These are phyloP conservation scores for Nematodospora anomalae DNA, from an alignment of 1,139 yeast genomes.

Conservation along the genomic window DNA sequence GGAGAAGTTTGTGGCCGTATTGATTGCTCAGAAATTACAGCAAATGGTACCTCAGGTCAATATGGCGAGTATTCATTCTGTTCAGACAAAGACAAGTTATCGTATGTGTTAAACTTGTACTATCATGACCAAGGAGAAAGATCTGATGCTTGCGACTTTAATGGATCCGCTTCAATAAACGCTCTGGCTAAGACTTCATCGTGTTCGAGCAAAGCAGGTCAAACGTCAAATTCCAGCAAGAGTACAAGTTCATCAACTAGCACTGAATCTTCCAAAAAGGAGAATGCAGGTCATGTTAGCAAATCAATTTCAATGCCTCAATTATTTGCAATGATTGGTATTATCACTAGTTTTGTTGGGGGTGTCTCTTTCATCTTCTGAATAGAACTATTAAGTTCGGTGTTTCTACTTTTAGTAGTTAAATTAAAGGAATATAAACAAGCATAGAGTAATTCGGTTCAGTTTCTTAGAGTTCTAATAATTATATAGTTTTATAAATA, in stretches of 20 bases:
- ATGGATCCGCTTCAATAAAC: slow-evolving; percentile 41
- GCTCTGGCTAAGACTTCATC: slow-evolving; percentile 32
- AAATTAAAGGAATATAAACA: too few relatives aligned
- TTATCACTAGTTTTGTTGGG: slow-evolving; percentile 33
- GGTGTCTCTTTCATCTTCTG: slow-evolving; percentile 37
- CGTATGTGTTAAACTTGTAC: slow-evolving; percentile 42
- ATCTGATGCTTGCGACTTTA: slow-evolving; percentile 40
- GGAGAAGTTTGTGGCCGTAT: slow-evolving; percentile 32
- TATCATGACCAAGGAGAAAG: slow-evolving; percentile 31
- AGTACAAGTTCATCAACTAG: slow-evolving; percentile 1
- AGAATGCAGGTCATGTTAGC: slow-evolving; percentile 11
- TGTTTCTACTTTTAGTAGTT: too few relatives aligned
- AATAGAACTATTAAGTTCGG: too few relatives aligned
- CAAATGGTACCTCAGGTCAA: slow-evolving; percentile 37
- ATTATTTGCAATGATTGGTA: slow-evolving; percentile 20
- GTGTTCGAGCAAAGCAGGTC: slow-evolving; percentile 13
- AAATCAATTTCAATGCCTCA: slow-evolving; percentile 30
- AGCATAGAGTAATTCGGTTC: too few relatives aligned
- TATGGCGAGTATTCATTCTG: slow-evolving; percentile 47
- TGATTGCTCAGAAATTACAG: slow-evolving; percentile 40
- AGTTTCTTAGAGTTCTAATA: too few relatives aligned
- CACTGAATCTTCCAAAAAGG: slow-evolving; percentile 5
- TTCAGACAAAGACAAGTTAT: slow-evolving; percentile 39
- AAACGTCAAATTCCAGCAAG: neutral
- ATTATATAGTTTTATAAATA: too few relatives aligned